Base-by-base conservation (phyloP, 2,329 filamentous ascomycete species). In the Aspergillus glaucus region DNA sequence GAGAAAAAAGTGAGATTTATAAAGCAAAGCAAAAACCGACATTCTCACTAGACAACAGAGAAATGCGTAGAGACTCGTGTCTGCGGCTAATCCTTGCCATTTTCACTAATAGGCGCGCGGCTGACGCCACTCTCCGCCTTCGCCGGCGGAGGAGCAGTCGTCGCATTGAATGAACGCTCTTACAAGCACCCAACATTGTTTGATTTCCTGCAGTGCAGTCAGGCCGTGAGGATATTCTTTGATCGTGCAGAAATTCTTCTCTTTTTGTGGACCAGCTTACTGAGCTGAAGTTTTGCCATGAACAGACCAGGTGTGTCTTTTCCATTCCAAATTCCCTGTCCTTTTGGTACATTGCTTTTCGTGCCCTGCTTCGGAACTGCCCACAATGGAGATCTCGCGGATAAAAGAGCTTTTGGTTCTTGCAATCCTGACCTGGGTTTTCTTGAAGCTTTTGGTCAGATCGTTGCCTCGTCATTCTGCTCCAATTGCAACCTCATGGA, bases 271-370 rank as follows among this genome's bases (percentile, higher is more conserved):
- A 46, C 54, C 49, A 44, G 54, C 49, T 50, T 47, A 54, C 47
- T 45, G 26, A 48, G 52, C 46, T 49, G 37, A 47, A 39, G 41
- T 50, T 39, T 46, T 52, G 65, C 55, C 58, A 77, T 77, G 74
- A 76, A 77, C 68, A 68, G 70, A 62, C 69, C 70, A 75, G 74
- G 73, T 77, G 61, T 54, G 73, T 70, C 44, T 58, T 59, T 64
- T 54, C 56, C 56, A 53, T 57, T 57, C 56, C 55, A 58, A 51
- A 51, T 55, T 47, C 24, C 36, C 44, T 50, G 45, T 22, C 19
- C 19, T 22, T 8, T 40, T 40, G 19, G 37, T 19, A 54, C 49
- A 46, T 40, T 48, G 50, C 52, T 52, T 53, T 51, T 52, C 49
- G 49, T 54, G 49, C 43, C 51, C 39, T 48, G 51, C 42, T 46